Percentiles rank a stretch among this genome's conserved stretches.
These are phyloP conservation scores for Tillandsia fasciculata DNA, from an alignment of 176 grass and related monocot genomes.

Conservation along the genomic window DNA sequence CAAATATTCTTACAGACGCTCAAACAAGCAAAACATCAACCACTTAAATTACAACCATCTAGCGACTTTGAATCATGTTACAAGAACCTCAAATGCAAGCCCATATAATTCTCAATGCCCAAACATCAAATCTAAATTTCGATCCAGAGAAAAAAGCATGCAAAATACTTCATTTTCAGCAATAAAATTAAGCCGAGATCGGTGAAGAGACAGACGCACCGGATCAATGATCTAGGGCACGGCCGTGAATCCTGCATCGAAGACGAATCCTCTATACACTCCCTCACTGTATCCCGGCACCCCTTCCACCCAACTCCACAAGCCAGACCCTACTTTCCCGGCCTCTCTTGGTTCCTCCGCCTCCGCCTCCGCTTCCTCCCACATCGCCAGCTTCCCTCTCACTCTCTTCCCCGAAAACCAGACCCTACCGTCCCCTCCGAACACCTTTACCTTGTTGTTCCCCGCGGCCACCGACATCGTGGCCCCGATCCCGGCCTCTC, in stretches of 20 bases:
- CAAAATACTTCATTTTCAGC: neutral
- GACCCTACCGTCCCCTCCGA: conserved; percentile 87
- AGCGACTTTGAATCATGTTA: neutral
- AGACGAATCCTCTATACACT: conserved; percentile 83
- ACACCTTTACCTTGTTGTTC: conserved; percentile 98
- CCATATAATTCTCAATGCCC: neutral
- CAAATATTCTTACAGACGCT: no score
- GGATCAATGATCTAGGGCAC: conserved; percentile 22
- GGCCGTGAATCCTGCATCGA: conserved; percentile 83
- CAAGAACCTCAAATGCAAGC: neutral
- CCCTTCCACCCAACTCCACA: conserved; percentile 82
- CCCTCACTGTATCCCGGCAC: conserved; percentile 72
- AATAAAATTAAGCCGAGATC: neutral
- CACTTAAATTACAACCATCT: no score
- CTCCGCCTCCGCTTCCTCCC: conserved; percentile 71
- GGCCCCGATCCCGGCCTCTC: conserved; percentile 25
- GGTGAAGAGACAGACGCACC: conserved; percentile 22
- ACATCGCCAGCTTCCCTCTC: conserved; percentile 79
- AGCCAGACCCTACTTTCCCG: neutral
- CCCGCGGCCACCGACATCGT: conserved; percentile 17
- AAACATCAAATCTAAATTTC: neutral
- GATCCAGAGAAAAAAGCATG: neutral
- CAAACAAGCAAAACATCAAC: no score
- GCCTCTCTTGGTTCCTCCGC: neutral
- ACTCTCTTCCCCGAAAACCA: conserved; percentile 94